Base-by-base conservation (phyloP, 345 rosid genomes). In the Luvunga scandens region DNA sequence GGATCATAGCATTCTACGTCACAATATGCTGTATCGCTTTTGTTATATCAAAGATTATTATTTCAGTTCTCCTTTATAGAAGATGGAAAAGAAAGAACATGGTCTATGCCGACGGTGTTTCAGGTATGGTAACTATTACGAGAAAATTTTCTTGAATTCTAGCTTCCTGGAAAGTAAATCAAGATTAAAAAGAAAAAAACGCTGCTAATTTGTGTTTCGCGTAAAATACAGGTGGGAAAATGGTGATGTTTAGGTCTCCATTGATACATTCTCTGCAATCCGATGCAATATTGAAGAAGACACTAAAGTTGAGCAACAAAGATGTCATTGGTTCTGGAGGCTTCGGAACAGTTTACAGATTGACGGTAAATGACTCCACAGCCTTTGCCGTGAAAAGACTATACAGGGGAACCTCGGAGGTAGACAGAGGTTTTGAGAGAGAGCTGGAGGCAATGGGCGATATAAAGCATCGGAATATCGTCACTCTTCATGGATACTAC, bases 251-350 rank as follows among this genome's bases (percentile, higher is more conserved):
- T 22, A 86, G 87, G 84, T 88, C 95, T 30, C 86, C 90, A 63
- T 75, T 72, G 71, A 61, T 87, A 77, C 89, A 82, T 66, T 89
- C 95, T 67, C 77, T 93, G 8, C 82, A 85, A 22, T 82, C 91
- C 0, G 87, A 91, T 21, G 75, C 83, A 66, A 72, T 95, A 75
- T 68, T 92, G 83, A 87, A 91, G 89, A 91, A 87, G 83, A 86
- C 88, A 28, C 78, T 85, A 64, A 93, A 92, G 75, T 42, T 91
- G 79, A 90, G 83, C 80, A 91, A 80, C 88, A 88, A 88, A 79
- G 99, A 92, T 86, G 87, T 93, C 72, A 88, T 93, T 22, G 98
- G 98, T 1, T 86, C 89, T 0, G 98, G 97, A 48, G 97, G 97
- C 25, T 86, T 78, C 1, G 98, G 99, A 65, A 92, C 92, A 2